These are phyloP conservation scores for Lachnellula hyalina DNA, from an alignment of 2,329 filamentous ascomycete genomes.

Conservation along the genomic window DNA sequence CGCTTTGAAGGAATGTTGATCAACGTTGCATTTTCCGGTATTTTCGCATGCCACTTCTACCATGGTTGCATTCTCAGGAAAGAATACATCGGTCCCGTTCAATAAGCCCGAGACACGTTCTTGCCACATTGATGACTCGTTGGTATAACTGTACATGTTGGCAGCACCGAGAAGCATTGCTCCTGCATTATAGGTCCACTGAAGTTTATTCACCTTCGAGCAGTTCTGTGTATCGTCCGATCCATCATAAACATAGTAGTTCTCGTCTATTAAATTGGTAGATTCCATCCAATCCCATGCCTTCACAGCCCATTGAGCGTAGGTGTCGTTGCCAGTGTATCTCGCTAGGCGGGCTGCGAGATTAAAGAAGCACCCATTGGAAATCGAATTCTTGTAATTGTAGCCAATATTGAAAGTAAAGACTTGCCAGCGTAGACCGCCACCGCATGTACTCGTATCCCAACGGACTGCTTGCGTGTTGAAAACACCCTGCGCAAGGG, in stretches of 20 bases:
- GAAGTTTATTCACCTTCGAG: conserved; percentile 51
- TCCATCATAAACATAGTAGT: conserved; percentile 60
- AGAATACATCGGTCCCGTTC: conserved; percentile 49
- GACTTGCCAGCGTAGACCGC: conserved; percentile 80
- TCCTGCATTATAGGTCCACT: conserved; percentile 67
- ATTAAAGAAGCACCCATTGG: conserved; percentile 58
- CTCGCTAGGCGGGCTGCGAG: conserved; percentile 63
- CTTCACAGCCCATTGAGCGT: conserved; percentile 69
- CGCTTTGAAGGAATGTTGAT: conserved; percentile 60
- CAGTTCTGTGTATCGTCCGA: conserved; percentile 53
- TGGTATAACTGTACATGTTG: conserved; percentile 62
- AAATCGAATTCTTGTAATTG: conserved; percentile 67
- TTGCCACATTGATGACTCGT: conserved; percentile 48
- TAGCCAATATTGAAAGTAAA: conserved; percentile 78
- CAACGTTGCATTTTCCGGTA: conserved; percentile 54
- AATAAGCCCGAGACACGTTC: conserved; percentile 53
- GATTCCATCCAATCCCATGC: conserved; percentile 64
- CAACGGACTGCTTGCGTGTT: conserved; percentile 71
- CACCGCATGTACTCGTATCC: conserved; percentile 64
- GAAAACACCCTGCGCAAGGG: conserved; percentile 73
- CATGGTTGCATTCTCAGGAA: conserved; percentile 55
- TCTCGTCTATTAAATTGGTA: conserved; percentile 53
- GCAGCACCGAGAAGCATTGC: conserved; percentile 61
- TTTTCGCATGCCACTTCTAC: conserved; percentile 61
- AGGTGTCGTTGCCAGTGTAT: conserved; percentile 73